Base-by-base conservation (phyloP, 257 asterid species). In the Petunia axillaris region DNA sequence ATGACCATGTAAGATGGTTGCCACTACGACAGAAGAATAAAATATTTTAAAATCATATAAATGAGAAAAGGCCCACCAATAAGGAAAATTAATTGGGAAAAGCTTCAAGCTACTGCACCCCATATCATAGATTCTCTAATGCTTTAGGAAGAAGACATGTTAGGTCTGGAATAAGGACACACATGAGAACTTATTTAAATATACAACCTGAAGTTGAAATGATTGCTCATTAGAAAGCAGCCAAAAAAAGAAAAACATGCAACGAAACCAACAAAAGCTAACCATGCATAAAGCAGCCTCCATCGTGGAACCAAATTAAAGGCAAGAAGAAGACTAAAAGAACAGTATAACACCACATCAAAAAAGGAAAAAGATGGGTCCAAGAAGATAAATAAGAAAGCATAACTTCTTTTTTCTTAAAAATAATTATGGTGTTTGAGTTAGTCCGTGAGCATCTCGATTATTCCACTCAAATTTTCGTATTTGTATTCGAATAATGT, bases 171-270 rank as follows among this genome's bases (percentile, higher is more conserved):
- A 66, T 67, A 67, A 39, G 48, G 75, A 43, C 15, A 50, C 78
- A 25, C 25, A 25, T 25, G 25, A 36, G 62, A 73, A 50, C 78
- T 73, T 73, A 73, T 44, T 73, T 73, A 35, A 50, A 48, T 15
- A 9, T 52, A 73, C 4, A 52, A 52, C 9, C 57, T 58, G 25
- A 50, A 44, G 14, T 37, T 73, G 78, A 73, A 73, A 73, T 73
- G 78, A 73, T 73, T 50, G 78, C 6, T 50, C 78, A 52, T 48
- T 50, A 16, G 46, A 73, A 73, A 73, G 78, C 78, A 48, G 62
- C 78, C 35, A 13, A 25, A 48, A 71, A 50, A 48, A 48, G 25
- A 48, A 48, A 11, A 50, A 73, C 77, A 5, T 50, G 62, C 78
- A 73, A 48, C 62, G 3, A 73, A 50, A 73, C 62, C 15, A 50